Conservation (phyloP, 1,284 basidiomycete species). For the Malassezia psittaci region DNA sequence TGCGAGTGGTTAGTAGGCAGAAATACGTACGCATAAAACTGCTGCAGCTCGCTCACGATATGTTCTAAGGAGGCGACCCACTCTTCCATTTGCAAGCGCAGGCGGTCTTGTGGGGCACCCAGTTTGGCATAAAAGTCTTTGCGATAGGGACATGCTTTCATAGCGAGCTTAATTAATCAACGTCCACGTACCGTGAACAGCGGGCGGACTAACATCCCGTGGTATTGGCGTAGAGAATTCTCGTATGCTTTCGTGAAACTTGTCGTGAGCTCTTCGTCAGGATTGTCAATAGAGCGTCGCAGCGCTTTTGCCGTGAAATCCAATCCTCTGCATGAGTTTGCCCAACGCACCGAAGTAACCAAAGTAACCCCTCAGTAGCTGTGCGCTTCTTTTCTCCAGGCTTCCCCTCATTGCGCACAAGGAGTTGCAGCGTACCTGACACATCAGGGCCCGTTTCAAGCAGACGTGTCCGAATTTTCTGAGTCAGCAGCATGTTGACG, state of each 20-base stretch:
- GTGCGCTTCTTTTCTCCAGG: constrained; percentile 66
- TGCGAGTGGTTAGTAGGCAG: not conserved
- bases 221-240: constrained; percentile 68
- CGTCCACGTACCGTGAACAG: constrained; percentile 56
- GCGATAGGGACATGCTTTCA: constrained; percentile 93
- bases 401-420: constrained; percentile 71
- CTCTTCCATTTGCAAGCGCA: constrained; percentile 61
- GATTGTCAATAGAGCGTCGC: constrained; percentile 61
- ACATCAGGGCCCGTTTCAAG: constrained; percentile 55
- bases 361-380: constrained; percentile 83
- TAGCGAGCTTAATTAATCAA: constrained; percentile 60
- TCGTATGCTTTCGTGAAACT: constrained; percentile 80
- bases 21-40: constrained; percentile 54
- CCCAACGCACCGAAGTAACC: constrained; percentile 61
- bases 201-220: constrained; percentile 76
- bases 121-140: constrained; percentile 80
- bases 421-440: constrained; percentile 69
- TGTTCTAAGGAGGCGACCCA: constrained; percentile 69
- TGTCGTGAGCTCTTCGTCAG: constrained; percentile 60
- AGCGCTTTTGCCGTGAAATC: constrained; percentile 82
- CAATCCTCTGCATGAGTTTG: constrained; percentile 57
- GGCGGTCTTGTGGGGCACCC: constrained; percentile 60
- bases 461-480: constrained; percentile 63
- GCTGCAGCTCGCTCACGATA: constrained; percentile 63
- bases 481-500: constrained; percentile 2